Percentiles rank a stretch among this genome's conserved stretches.
phyloP scores from a whole-genome alignment of 176 grass and related monocot genomes.

The Avena sativa region DNA sequence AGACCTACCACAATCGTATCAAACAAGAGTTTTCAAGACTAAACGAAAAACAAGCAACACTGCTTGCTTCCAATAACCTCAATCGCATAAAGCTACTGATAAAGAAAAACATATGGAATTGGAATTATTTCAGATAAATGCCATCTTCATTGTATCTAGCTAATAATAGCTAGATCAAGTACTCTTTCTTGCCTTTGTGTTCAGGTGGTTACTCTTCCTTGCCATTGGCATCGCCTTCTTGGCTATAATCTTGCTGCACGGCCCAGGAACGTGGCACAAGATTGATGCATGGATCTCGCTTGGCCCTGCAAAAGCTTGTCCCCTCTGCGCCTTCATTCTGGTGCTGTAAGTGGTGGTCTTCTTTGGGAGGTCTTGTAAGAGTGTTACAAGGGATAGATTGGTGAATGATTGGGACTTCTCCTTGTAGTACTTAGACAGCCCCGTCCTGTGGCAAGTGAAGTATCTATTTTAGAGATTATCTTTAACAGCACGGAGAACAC shows the following conservation, averaged over 20 bases:
- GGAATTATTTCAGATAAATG: slow-evolving; percentile 9
- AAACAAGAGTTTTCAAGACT: neutral
- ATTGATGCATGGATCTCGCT: too few relatives aligned
- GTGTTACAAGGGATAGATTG: too few relatives aligned
- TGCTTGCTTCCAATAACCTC: neutral
- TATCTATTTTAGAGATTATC: too few relatives aligned
- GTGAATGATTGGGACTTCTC: too few relatives aligned
- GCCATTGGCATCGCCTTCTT: slow-evolving; percentile 44
- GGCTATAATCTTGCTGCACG: slow-evolving; percentile 1
- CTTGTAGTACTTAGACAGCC: too few relatives aligned
- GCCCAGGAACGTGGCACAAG: too few relatives aligned
- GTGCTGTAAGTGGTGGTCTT: too few relatives aligned
- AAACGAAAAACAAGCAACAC: neutral
- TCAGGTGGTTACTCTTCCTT: slow-evolving; percentile 30
- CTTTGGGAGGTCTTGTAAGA: too few relatives aligned
- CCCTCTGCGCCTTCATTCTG: too few relatives aligned
- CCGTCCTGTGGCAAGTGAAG: slow-evolving; percentile 31
- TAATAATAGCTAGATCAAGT: neutral
- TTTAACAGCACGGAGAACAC: too few relatives aligned
- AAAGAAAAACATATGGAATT: neutral
- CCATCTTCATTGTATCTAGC: neutral
- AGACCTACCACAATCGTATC: neutral
- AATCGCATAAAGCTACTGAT: neutral
- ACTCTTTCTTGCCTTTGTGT: slow-evolving; percentile 7
- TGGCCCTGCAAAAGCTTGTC: too few relatives aligned